Evolutionary conservation across 768 basidiomycete species (phyloP).

Genomic region (Boletus coccyginus): DNA sequence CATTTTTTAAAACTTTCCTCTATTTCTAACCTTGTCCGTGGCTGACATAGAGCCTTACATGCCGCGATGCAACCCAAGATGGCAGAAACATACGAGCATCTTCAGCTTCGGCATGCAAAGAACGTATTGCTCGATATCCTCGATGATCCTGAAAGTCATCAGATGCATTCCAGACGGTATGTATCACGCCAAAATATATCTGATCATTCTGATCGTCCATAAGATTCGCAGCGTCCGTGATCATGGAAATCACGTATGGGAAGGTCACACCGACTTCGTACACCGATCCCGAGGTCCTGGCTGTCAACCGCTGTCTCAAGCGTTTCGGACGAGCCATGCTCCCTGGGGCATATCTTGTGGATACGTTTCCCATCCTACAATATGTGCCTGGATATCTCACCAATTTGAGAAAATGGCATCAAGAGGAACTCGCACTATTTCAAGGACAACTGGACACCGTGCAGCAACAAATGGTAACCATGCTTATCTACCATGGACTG

Average conservation of each 20-base stretch:
- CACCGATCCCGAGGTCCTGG: slow-evolving; percentile 5
- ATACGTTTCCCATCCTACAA: slow-evolving; percentile 5
- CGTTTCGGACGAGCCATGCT: neutral
- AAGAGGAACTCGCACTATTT: slow-evolving; percentile 9
- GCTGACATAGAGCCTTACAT: neutral
- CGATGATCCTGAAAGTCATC: slow-evolving; percentile 4
- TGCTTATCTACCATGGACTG: neutral
- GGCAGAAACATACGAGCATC: slow-evolving; percentile 2
- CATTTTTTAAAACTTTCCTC: neutral
- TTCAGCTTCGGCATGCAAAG: slow-evolving; percentile 5
- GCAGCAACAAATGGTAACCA: slow-evolving; percentile 3
- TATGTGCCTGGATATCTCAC: slow-evolving; percentile 10
- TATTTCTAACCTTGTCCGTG: neutral
- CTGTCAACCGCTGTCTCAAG: neutral
- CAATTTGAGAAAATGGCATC: slow-evolving; percentile 2
- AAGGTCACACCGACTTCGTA: slow-evolving; percentile 7
- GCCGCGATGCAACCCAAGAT: slow-evolving; percentile 1
- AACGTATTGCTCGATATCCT: slow-evolving; percentile 2
- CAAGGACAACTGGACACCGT: slow-evolving; percentile 2
- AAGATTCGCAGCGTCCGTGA: slow-evolving; percentile 5
- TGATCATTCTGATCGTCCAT: neutral
- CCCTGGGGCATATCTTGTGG: slow-evolving; percentile 4
- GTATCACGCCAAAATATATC: neutral
- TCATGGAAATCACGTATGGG: slow-evolving; percentile 1
- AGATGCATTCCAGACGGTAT: slow-evolving; percentile 4